These are phyloP conservation scores for Starmerella roubikii DNA, from an alignment of 805 yeast genomes.

Conservation along the genomic window DNA sequence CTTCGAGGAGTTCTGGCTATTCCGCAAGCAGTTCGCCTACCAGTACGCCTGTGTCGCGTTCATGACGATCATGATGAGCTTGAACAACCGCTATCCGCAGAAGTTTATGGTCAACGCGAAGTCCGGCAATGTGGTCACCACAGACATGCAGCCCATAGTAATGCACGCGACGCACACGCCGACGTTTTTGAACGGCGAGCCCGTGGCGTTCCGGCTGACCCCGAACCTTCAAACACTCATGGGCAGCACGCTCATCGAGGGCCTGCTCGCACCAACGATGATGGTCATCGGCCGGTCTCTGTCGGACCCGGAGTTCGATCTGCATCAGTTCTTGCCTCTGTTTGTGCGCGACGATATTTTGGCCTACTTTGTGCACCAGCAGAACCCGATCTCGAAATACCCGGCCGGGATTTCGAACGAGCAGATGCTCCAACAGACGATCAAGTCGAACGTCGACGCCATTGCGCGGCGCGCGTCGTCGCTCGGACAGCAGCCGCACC, in stretches of 20 bases:
- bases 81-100: constrained; percentile 84
- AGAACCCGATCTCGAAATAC: constrained; percentile 65
- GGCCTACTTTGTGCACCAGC: constrained; percentile 52
- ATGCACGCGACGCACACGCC: constrained; percentile 50
- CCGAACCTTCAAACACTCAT: constrained; percentile 89
- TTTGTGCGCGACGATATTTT: constrained; percentile 93
- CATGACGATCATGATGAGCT: constrained; percentile 88
- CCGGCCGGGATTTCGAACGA: constrained; percentile 55
- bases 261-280: constrained; percentile 71
- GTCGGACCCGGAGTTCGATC: constrained; percentile 80
- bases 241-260: constrained; percentile 90
- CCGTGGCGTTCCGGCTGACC: constrained; percentile 91
- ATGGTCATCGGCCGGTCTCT: constrained; percentile 78
- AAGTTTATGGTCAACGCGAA: constrained; percentile 71
- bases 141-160: constrained; percentile 75
- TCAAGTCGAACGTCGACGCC: constrained; percentile 72
- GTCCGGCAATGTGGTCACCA: constrained; percentile 83
- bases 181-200: constrained; percentile 75
- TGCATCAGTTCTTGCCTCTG: constrained; percentile 81
- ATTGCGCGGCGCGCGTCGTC: constrained; percentile 68
- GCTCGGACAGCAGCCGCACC: constrained; percentile 50
- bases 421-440: constrained; percentile 73
- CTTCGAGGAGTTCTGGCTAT: constrained; percentile 93
- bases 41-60: constrained; percentile 89
- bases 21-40: constrained; percentile 86